Base-by-base conservation (phyloP, 2,329 filamentous ascomycete species). In the Pestalotiopsis fici region DNA sequence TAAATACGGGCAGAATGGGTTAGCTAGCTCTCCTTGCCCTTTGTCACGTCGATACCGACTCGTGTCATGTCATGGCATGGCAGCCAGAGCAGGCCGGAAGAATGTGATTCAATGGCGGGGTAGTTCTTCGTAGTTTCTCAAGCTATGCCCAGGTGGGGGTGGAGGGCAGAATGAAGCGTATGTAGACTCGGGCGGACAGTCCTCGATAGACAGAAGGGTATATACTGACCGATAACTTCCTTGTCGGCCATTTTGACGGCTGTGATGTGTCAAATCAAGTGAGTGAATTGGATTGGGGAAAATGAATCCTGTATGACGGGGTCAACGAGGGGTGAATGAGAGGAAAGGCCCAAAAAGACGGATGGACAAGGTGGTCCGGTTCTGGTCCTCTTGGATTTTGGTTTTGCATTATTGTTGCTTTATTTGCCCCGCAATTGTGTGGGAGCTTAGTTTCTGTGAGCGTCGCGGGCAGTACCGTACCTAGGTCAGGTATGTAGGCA, bases 1-100 rank as follows among this genome's bases (percentile, higher is more conserved):
- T 97, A 74, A n/a, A 59, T 23, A 64, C n/a, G 31, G 21, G 25
- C 7, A 64, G 47, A 37, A 50, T 57, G 31, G 59, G 67, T 59
- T 66, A 65, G 23, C 23, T 66, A 65, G 43, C 43, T 50, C 43
- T 50, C 43, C 18, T 21, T 18, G 15, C n/a, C 43, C n/a, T n/a
- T 60, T 37, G 65, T 76, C 66, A 75, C 74, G 69, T 66, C 13
- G 59, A 18, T 21, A 31, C 4, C 27, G 50, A 56, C 63, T 65
- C 63, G 63, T 57, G 63, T 23, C 28, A 60, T 37, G 57, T 12
- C 27, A 37, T 27, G 12, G 31, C n/a, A 28, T 31, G 25, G 35
- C 59, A 27, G 59, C 21, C 13, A 15, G 57, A 27, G 27, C n/a
- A 47, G 25, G 59, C 23, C 15, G 21, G n/a, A 35, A n/a, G 27